Percentiles rank a stretch among this genome's conserved stretches.
phyloP scores from a whole-genome alignment of 208 protist species.

The Endotrypanum monterogeii region DNA sequence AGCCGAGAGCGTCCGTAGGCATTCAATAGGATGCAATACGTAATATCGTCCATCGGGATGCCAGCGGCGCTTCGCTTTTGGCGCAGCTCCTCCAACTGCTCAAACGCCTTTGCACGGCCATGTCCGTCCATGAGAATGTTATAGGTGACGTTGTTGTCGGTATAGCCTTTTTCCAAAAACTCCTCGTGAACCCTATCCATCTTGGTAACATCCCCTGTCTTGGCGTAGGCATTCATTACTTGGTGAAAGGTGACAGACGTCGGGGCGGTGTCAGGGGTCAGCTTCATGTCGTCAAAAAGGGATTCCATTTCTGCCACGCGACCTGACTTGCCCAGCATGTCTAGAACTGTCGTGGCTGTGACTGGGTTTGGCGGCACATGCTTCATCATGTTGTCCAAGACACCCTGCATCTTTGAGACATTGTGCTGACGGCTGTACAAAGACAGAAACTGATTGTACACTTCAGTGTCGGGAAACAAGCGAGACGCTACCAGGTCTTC shows the following conservation, averaged over 20 bases:
- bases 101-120: constrained; percentile 66
- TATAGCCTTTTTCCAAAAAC: constrained; percentile 62
- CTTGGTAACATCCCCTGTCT: constrained; percentile 81
- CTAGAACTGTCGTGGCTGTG: constrained; percentile 83
- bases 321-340: constrained; percentile 89
- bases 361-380: constrained; percentile 88
- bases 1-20: constrained; percentile 67
- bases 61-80: constrained; percentile 46
- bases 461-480: constrained; percentile 83
- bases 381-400: constrained; percentile 90
- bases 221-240: constrained; percentile 88
- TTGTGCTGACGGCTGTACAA: constrained; percentile 84
- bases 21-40: constrained; percentile 81
- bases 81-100: constrained; percentile 77
- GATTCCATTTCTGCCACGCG: constrained; percentile 86
- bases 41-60: constrained; percentile 77
- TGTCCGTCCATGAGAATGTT: constrained; percentile 90
- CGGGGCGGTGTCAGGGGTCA: constrained; percentile 73
- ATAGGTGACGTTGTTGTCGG: constrained; percentile 81
- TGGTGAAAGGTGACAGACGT: constrained; percentile 91
- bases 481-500: constrained; percentile 81
- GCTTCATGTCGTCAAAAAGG: constrained; percentile 88
- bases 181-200: constrained; percentile 83
- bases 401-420: constrained; percentile 78
- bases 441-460: constrained; percentile 87